Percentiles rank a stretch among this genome's conserved stretches.
These are phyloP conservation scores for Vicia villosa DNA, from an alignment of 306 rosid species.

Conservation along the genomic window DNA sequence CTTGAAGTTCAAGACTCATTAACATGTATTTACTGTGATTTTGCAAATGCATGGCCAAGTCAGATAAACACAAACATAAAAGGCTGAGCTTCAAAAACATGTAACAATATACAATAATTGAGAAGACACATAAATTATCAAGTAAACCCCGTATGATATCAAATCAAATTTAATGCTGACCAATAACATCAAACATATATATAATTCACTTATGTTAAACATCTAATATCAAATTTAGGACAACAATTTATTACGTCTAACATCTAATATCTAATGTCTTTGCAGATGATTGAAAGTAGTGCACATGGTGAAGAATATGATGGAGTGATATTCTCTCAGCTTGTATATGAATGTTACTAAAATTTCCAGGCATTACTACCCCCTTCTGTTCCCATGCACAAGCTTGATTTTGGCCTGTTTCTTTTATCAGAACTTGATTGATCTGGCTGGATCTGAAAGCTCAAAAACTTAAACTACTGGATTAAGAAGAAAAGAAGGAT, in stretches of 20 bases:
- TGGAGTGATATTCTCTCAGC: constrained; percentile 99
- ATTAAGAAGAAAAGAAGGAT: constrained; percentile 95
- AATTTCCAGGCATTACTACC: constrained; percentile 17
- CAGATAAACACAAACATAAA: no score
- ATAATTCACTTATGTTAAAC: no score
- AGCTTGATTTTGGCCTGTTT: constrained; percentile 24
- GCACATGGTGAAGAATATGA: constrained; percentile 93
- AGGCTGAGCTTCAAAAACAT: no score
- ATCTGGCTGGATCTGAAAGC: constrained; percentile 99
- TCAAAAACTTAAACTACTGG: constrained; percentile 98
- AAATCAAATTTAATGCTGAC: no score
- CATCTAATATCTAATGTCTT: constrained; percentile 32
- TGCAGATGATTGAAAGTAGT: constrained; percentile 99
- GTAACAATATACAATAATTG: no score
- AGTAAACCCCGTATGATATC: no score
- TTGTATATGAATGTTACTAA: constrained; percentile 58
- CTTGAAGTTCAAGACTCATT: no score
- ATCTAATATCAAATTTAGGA: no score
- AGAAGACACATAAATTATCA: no score
- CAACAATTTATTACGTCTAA: constrained; percentile 12
- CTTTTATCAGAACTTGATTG: constrained; percentile 81
- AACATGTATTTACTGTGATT: no score
- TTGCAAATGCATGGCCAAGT: no score
- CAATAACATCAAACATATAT: no score
- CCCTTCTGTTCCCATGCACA: neutral